These are phyloP conservation scores for Aurinia saxatilis DNA, from an alignment of 345 rosid species.

Conservation along the genomic window DNA sequence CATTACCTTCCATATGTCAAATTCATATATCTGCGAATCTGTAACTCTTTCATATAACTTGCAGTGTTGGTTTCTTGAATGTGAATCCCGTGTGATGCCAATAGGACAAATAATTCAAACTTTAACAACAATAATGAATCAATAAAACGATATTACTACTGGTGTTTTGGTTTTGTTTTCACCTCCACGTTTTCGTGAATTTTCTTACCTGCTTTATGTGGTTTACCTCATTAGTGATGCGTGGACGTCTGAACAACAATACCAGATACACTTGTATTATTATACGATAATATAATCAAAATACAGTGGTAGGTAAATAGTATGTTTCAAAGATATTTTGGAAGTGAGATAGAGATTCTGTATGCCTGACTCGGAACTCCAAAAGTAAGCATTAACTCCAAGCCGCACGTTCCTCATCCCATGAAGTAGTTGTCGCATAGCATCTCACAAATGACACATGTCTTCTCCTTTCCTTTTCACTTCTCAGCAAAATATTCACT, in stretches of 20 bases:
- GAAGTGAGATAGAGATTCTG: neutral
- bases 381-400: neutral
- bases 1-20: neutral
- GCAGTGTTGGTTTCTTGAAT: neutral
- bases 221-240: no score
- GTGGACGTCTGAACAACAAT: no score
- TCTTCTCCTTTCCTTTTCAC: conserved; percentile 2
- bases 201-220: no score
- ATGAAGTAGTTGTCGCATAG: neutral
- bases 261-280: no score
- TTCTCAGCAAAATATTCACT: neutral
- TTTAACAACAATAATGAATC: no score
- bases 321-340: neutral
- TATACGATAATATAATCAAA: no score
- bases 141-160: no score
- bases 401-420: conserved; percentile 28
- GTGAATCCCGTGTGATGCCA: neutral
- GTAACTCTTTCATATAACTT: no score
- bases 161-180: no score
- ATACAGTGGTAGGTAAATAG: no score
- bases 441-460: neutral
- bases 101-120: neutral
- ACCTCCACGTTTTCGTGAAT: no score
- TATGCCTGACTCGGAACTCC: conserved; percentile 3
- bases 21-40: no score